Percentiles rank a stretch among this genome's conserved stretches.
These are phyloP conservation scores for Solanum microdontum DNA, from an alignment of 257 asterid species.

Conservation along the genomic window DNA sequence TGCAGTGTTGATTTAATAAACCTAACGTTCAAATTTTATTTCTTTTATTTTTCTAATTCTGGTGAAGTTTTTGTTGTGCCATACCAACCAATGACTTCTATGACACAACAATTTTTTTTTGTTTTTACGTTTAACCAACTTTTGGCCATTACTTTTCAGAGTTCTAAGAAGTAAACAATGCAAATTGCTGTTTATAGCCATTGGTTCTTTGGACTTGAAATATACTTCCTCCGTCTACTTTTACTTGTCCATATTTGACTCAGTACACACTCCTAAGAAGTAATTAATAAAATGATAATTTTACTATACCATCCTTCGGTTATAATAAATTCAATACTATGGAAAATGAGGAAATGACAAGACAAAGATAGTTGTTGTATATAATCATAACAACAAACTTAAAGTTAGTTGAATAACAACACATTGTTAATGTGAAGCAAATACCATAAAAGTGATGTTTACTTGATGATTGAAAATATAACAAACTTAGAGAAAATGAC, in stretches of 20 bases:
- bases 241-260: not conserved
- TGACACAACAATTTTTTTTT: not conserved
- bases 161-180: not conserved
- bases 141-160: not conserved
- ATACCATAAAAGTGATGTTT: not conserved
- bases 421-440: slow-evolving; percentile 13
- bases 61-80: not conserved
- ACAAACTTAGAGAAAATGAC: slow-evolving; percentile 4
- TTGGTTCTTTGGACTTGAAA: not conserved
- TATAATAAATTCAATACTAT: not conserved
- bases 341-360: not conserved
- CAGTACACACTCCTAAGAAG: accelerated
- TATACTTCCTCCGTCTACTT: not conserved
- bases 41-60: not conserved
- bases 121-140: not conserved
- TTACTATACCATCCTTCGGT: not conserved
- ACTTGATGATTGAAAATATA: not conserved
- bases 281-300: not conserved
- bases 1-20: not conserved
- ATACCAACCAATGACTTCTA: not conserved
- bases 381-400: not conserved
- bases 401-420: not conserved
- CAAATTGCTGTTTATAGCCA: not conserved
- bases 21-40: not conserved
- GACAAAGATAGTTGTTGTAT: not conserved